phyloP scores from a whole-genome alignment of 352 stramenopile genomes.

The Phytophthora fragariae region DNA sequence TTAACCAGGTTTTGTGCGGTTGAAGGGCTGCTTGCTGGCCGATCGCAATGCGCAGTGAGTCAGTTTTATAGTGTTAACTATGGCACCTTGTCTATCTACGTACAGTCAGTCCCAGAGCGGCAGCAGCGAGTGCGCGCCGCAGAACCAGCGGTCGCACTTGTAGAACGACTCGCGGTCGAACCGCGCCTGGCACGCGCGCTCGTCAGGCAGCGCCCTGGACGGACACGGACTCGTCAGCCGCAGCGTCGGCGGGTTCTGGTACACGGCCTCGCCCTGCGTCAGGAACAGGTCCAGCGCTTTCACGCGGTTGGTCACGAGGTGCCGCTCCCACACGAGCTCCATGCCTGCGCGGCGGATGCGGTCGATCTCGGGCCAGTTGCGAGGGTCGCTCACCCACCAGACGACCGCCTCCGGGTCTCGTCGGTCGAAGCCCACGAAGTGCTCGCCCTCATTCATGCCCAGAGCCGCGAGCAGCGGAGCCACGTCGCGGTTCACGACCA shows the following conservation, averaged over 20 bases:
- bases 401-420: slow-evolving; percentile 55
- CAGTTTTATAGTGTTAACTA: not conserved
- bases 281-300: slow-evolving; percentile 69
- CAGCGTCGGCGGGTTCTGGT: slow-evolving; percentile 52
- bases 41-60: not conserved
- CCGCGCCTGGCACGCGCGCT: slow-evolving; percentile 50
- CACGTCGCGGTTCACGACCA: slow-evolving; percentile 75
- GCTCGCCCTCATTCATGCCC: slow-evolving; percentile 60
- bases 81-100: slow-evolving; percentile 17
- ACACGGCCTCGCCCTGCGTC: slow-evolving; percentile 52
- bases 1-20: not conserved
- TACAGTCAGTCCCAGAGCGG: slow-evolving; percentile 24
- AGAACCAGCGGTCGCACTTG: slow-evolving; percentile 84
- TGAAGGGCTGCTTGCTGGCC: not conserved
- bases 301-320: slow-evolving; percentile 70
- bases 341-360: slow-evolving; percentile 66
- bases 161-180: slow-evolving; percentile 65
- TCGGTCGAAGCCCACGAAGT: slow-evolving; percentile 74
- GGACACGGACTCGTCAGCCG: slow-evolving; percentile 60
- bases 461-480: slow-evolving; percentile 58
- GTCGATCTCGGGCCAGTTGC: slow-evolving; percentile 65
- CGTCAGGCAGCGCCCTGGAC: slow-evolving; percentile 55
- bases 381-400: slow-evolving; percentile 57
- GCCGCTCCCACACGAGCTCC: slow-evolving; percentile 59
- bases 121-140: slow-evolving; percentile 60